phyloP scores from a whole-genome alignment of 306 rosid species.

The Arachis hypogaea region DNA sequence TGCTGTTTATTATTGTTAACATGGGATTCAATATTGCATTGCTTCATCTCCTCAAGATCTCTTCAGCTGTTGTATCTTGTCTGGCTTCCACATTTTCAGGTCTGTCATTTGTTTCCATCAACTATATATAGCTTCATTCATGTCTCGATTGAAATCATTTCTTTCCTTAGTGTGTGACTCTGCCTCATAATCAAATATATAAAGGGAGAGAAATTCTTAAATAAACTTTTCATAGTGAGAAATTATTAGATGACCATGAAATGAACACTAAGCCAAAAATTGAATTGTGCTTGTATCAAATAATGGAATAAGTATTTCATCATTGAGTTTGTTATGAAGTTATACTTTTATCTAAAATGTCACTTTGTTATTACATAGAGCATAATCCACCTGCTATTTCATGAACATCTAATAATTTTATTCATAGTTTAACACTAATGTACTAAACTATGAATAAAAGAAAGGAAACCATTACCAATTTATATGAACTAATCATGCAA shows the following conservation, averaged over 20 bases:
- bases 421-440: background rate
- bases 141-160: background rate
- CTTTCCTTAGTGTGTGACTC: background rate
- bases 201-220: background rate
- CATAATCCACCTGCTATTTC: no score
- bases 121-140: background rate
- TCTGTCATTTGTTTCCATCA: constrained; percentile 36
- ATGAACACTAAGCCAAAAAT: no score
- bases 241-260: background rate
- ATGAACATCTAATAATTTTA: no score
- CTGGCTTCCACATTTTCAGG: constrained; percentile 95
- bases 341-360: no score
- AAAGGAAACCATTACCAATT: no score
- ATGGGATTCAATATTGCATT: constrained; percentile 71
- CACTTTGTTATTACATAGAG: no score
- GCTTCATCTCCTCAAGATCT: constrained; percentile 88
- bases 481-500: background rate
- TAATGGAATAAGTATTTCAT: no score
- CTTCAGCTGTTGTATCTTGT: constrained; percentile 87
- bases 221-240: background rate
- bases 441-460: no score
- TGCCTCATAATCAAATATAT: background rate
- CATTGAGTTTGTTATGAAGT: no score
- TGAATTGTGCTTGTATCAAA: no score
- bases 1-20: constrained; percentile 51